Percentiles rank a stretch among this genome's conserved stretches.
Evolutionary conservation across 2,329 filamentous ascomycete genomes (phyloP).

Genomic region (Sporothrix humicola): DNA sequence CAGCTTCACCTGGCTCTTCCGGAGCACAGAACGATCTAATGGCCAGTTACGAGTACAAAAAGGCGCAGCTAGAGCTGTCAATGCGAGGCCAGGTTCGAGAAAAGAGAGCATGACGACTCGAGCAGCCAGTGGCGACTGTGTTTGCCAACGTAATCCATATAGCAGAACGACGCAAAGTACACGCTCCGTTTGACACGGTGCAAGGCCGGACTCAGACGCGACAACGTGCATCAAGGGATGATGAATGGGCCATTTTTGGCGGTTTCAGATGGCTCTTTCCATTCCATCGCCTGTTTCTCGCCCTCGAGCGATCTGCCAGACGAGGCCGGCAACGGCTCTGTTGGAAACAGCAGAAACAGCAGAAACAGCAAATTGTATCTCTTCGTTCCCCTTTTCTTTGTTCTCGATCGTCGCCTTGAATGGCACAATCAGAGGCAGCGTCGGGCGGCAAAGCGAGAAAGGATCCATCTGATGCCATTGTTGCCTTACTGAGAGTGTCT

Average conservation of each 20-base stretch:
- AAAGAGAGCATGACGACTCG: background rate
- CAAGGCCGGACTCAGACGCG: conserved; percentile 8
- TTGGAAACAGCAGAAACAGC: background rate
- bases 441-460: too few species aligned
- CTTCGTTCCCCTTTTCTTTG: background rate
- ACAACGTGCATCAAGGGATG: conserved; percentile 28
- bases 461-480: background rate
- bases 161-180: too few species aligned
- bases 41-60: background rate
- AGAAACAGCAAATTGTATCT: too few species aligned
- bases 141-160: background rate
- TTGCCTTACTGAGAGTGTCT: conserved; percentile 22
- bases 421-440: background rate
- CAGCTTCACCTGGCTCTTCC: conserved; percentile 22
- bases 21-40: background rate
- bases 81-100: background rate
- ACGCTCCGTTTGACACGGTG: background rate
- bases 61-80: conserved; percentile 8
- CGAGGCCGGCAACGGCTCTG: background rate
- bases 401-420: background rate
- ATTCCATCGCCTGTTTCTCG: conserved; percentile 1
- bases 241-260: conserved; percentile 20
- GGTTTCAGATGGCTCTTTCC: conserved; percentile 19
- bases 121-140: background rate
- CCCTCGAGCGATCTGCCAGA: background rate